These are phyloP conservation scores for Elsinoe necatrix DNA, from an alignment of 2,329 filamentous ascomycete species.

Conservation along the genomic window DNA sequence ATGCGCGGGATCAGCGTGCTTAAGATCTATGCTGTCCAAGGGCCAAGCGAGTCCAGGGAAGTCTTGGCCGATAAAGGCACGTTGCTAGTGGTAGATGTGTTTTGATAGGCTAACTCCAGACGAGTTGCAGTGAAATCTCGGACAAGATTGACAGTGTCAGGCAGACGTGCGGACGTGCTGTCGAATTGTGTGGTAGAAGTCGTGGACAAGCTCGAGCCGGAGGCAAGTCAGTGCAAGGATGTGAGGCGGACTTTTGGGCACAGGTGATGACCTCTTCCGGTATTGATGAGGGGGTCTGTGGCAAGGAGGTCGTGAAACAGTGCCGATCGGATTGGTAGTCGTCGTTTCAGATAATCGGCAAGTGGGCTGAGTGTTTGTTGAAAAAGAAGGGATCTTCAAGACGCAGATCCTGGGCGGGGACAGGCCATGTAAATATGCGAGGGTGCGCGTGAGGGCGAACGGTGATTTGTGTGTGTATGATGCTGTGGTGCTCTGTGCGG, in stretches of 20 bases:
- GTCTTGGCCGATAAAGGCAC: slow-evolving; percentile 14
- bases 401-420: slow-evolving; percentile 14
- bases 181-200: slow-evolving; percentile 3
- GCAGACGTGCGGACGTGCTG: slow-evolving; percentile 9
- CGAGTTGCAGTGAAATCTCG: neutral
- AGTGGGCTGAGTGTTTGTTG: slow-evolving; percentile 13
- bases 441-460: slow-evolving; percentile 27
- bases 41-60: slow-evolving; percentile 9
- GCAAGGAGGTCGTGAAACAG: slow-evolving; percentile 12
- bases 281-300: slow-evolving; percentile 11
- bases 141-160: slow-evolving; percentile 7
- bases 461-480: slow-evolving; percentile 38
- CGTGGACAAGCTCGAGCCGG: slow-evolving; percentile 13
- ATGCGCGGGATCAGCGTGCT: slow-evolving; percentile 44
- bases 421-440: slow-evolving; percentile 13
- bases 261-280: slow-evolving; percentile 2
- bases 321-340: slow-evolving; percentile 7
- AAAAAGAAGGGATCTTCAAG: slow-evolving; percentile 16
- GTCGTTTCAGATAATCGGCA: slow-evolving; percentile 16
- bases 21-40: slow-evolving; percentile 25
- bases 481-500: slow-evolving; percentile 39
- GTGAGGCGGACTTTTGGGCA: slow-evolving; percentile 1
- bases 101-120: neutral
- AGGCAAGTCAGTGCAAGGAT: slow-evolving; percentile 11
- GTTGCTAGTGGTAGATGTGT: neutral